Conservation (phyloP, 2,329 filamentous ascomycete genomes). For the Celoporthe dispersa region DNA sequence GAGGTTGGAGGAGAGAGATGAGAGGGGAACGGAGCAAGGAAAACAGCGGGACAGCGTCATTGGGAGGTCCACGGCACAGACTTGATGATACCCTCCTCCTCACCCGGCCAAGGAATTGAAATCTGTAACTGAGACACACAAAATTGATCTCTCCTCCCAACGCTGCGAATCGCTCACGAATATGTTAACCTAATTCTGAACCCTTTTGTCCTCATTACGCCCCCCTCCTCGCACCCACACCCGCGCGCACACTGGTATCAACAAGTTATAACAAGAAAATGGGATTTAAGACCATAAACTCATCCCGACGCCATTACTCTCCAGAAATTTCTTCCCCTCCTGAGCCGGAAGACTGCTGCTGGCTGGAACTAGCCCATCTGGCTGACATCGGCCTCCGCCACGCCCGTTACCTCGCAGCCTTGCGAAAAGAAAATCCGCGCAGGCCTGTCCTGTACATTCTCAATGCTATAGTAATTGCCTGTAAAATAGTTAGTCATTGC, state of each 20-base stretch:
- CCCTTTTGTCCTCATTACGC: background rate
- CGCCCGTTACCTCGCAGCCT: conserved; percentile 65
- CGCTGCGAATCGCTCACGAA: background rate
- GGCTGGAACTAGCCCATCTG: conserved; percentile 14
- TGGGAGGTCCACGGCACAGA: background rate
- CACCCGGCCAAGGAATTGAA: background rate
- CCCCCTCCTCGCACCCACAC: background rate
- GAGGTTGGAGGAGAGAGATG: background rate
- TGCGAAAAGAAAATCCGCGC: conserved; percentile 92
- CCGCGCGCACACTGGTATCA: background rate
- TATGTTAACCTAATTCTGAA: background rate
- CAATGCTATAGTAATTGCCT: conserved; percentile 95
- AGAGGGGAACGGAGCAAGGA: background rate
- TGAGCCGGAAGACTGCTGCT: background rate
- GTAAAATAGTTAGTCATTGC: conserved; percentile 6
- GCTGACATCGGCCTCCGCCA: conserved; percentile 33
- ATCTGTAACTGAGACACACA: background rate
- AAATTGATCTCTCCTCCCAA: background rate
- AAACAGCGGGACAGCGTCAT: background rate
- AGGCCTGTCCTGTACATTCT: conserved; percentile 73
- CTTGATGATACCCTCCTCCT: conserved; percentile 17
- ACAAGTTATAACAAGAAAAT: background rate
- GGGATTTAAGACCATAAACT: background rate
- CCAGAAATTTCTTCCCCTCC: no score
- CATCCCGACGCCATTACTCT: background rate